Percentiles rank a stretch among this genome's conserved stretches.
Conservation (phyloP, 139 green algal species). For the Haematococcus sp. region DNA sequence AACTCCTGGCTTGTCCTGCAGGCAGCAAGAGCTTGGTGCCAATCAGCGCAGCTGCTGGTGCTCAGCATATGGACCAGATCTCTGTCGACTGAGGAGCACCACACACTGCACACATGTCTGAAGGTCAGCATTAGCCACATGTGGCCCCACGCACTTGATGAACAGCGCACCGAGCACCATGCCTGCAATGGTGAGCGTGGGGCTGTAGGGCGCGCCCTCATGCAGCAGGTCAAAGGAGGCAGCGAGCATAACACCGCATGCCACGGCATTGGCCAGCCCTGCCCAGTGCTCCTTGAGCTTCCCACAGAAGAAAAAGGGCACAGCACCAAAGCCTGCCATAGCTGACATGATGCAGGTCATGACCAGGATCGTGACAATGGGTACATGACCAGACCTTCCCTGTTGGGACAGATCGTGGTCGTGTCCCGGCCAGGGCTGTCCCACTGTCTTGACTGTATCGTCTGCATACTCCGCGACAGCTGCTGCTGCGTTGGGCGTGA, state of each 20-base stretch:
- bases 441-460: no score
- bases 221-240: slow-evolving; percentile 93
- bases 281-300: slow-evolving; percentile 42
- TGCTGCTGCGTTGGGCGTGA: no score
- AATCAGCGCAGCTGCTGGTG: no score
- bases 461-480: no score
- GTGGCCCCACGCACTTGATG: slow-evolving; percentile 51
- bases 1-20: slow-evolving; percentile 22
- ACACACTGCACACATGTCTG: no score
- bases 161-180: slow-evolving; percentile 76
- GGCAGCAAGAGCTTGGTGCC: slow-evolving; percentile 52
- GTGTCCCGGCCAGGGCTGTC: no score
- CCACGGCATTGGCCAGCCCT: slow-evolving; percentile 86
- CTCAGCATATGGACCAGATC: no score
- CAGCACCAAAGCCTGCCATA: slow-evolving; percentile 56
- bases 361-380: slow-evolving; percentile 40
- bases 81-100: no score
- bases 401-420: not conserved
- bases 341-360: slow-evolving; percentile 68
- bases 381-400: slow-evolving; percentile 6
- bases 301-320: slow-evolving; percentile 70
- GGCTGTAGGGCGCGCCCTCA: slow-evolving; percentile 77
- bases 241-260: slow-evolving; percentile 96
- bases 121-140: no score
- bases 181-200: slow-evolving; percentile 57